phyloP scores from a whole-genome alignment of 495 filamentous ascomycete genomes.

The Penicillium psychrofluorescens region DNA sequence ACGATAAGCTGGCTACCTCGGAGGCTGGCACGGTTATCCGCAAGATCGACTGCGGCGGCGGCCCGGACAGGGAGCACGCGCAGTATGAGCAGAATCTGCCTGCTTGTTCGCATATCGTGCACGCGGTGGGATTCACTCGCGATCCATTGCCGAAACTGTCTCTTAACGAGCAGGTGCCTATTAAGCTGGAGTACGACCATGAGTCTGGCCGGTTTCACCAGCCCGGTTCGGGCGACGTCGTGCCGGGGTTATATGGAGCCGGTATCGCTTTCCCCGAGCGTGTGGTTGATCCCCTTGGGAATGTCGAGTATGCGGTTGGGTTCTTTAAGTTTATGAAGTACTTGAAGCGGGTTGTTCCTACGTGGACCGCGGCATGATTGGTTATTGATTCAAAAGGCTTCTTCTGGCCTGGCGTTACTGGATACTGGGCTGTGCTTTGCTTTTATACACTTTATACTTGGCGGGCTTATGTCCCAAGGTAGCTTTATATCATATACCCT shows the following conservation, averaged over 20 bases:
- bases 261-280: constrained; percentile 56
- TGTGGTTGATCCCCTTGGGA: constrained; percentile 52
- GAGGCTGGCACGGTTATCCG: constrained; percentile 41
- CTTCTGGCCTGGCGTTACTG: no score
- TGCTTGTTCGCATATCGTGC: constrained; percentile 40
- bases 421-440: no score
- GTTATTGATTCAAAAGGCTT: no score
- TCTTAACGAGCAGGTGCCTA: constrained; percentile 9
- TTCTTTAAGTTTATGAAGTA: constrained; percentile 61
- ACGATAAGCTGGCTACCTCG: constrained; percentile 36
- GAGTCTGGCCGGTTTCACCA: constrained; percentile 43
- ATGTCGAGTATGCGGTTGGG: constrained; percentile 54
- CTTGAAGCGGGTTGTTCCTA: constrained; percentile 43
- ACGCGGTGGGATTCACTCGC: constrained; percentile 49
- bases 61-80: constrained; percentile 25
- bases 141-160: constrained; percentile 38
- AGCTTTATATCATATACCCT: background rate
- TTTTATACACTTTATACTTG: no score
- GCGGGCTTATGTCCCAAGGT: no score
- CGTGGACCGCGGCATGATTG: constrained; percentile 21
- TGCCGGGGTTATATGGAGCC: constrained; percentile 49
- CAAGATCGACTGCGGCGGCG: constrained; percentile 41
- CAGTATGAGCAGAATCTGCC: constrained; percentile 40
- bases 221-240: constrained; percentile 11
- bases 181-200: constrained; percentile 42